Base-by-base conservation (phyloP, 2,329 filamentous ascomycete genomes). In the Pseudomassariella vexata region DNA sequence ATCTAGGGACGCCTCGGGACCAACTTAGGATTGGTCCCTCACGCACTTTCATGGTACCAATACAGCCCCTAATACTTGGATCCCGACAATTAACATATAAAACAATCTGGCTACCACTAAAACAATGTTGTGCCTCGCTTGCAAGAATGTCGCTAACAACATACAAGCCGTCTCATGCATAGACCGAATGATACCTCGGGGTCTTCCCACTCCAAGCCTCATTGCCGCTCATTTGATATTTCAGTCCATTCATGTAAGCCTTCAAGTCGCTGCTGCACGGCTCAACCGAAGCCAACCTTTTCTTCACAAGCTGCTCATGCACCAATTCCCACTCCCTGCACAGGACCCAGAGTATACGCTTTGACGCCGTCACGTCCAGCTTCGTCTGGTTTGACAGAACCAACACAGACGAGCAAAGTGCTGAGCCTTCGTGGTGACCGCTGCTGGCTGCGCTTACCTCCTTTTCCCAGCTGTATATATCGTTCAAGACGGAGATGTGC, bases 381-480 rank as follows among this genome's bases (percentile, higher is more conserved):
- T 38, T 33, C 2, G 49, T 35, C 34, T 52, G 46, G 0, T 48
- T 37, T 3, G 41, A 33, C 12, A 62, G 12, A 3, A 58, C 42
- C 6, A 44, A 28, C 0, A 62, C 57, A 1, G 48, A 41, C 2
- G 48, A 49, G 40, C 57, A 58, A 2, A 63, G 44, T 3, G 45
- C 27, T 2, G 38, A 38, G n/a, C 58, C 57, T 28, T 47, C 45
- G 37, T 41, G 12, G 16, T 40, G 37, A 3, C 28, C 28, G 32
- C 8, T 33, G 20, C 37, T 37, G 7, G 24, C 45, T 23, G 19
- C 44, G n/a, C 21, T 26, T 7, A 34, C 45, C 26, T 62, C 59
- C 40, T 63, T 64, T 19, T 62, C 56, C 16, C 31, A 63, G 25
- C 47, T 53, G 37, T 41, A 57, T 28, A 63, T 58, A 30, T 63